Evolutionary conservation across 2,329 filamentous ascomycete genomes (phyloP).

Genomic region (Epichloe festucae): DNA sequence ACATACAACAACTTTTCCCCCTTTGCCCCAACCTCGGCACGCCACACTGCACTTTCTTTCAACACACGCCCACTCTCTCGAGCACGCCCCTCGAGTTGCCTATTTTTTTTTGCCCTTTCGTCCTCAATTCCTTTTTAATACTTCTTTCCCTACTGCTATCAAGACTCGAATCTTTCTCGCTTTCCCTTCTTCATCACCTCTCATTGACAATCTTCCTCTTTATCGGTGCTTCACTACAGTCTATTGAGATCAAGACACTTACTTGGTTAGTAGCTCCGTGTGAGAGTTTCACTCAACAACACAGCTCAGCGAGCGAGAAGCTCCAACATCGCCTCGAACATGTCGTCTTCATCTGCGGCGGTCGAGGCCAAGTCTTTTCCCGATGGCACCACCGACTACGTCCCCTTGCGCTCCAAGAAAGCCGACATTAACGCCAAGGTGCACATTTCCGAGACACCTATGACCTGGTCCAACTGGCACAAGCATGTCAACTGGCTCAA

Average conservation of each 20-base stretch:
- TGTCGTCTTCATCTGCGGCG: constrained; percentile 4
- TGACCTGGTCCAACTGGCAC: constrained; percentile 76
- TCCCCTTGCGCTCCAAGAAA: constrained; percentile 32
- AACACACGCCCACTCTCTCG: neutral
- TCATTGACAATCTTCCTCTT: neutral
- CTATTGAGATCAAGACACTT: neutral
- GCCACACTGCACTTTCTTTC: neutral
- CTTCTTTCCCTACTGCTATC: constrained; percentile 1
- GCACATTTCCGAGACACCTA: constrained; percentile 72
- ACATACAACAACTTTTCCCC: neutral
- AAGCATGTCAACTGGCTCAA: constrained; percentile 94
- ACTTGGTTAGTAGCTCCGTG: neutral
- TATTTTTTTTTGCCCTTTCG: neutral
- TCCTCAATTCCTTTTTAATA: neutral
- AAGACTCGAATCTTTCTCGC: too few species aligned
- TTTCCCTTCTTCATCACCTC: neutral
- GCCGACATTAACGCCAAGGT: constrained; percentile 50
- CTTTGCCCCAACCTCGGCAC: constrained; percentile 5
- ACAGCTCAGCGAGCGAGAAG: neutral
- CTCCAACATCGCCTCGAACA: neutral
- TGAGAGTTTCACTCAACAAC: neutral
- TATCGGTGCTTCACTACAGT: neutral
- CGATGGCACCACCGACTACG: constrained; percentile 44
- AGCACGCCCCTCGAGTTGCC: constrained; percentile 1
- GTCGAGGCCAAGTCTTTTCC: constrained; percentile 29